Percentiles rank a stretch among this genome's conserved stretches.
These are phyloP conservation scores for Durio zibethinus DNA, from an alignment of 345 rosid species.

Conservation along the genomic window DNA sequence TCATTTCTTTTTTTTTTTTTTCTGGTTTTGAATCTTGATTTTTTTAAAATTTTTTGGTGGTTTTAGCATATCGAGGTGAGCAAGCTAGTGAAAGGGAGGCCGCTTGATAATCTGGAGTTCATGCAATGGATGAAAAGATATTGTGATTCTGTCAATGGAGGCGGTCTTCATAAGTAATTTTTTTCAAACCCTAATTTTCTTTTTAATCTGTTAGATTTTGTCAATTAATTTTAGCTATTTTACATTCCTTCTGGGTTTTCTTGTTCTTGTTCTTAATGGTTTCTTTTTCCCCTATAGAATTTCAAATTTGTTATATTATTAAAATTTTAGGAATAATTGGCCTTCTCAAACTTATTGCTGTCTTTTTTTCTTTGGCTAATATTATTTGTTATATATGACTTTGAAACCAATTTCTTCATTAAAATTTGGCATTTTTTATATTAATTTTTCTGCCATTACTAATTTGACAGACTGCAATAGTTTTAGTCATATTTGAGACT, in stretches of 20 bases:
- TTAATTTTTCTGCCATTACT: not conserved
- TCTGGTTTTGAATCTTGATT: not conserved
- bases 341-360: not conserved
- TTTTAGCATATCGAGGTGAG: slow-evolving; percentile 82
- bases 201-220: not conserved
- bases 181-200: not conserved
- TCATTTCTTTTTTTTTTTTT: not conserved
- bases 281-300: not conserved
- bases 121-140: slow-evolving; percentile 98
- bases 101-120: slow-evolving; percentile 95
- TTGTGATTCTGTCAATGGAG: slow-evolving; percentile 81
- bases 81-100: slow-evolving; percentile 91
- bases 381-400: not conserved
- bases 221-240: not conserved
- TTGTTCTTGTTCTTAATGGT: not conserved
- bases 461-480: not conserved
- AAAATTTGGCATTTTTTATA: not conserved
- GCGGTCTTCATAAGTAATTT: slow-evolving; percentile 44
- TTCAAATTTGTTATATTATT: not conserved
- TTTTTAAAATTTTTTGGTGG: not conserved
- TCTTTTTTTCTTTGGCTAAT: not conserved
- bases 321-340: not conserved
- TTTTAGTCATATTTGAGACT: not conserved
- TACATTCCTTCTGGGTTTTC: not conserved
- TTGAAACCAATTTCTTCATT: not conserved